Evolutionary conservation across 192 early-diverging fungal genomes (phyloP).

Genomic region (Lobosporangium transversale): DNA sequence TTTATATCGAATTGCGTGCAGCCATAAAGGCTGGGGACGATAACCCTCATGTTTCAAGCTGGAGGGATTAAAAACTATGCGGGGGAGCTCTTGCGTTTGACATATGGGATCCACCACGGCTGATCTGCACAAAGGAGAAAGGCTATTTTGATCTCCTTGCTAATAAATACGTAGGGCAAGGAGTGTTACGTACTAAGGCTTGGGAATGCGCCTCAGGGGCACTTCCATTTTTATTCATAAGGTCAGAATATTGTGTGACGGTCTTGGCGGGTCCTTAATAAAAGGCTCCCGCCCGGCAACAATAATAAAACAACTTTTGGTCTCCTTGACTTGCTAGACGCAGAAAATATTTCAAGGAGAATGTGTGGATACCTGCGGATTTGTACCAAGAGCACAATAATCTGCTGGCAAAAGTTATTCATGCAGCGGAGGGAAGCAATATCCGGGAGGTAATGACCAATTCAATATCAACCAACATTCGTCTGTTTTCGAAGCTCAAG

Average conservation of each 20-base stretch:
- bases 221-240: too few relatives aligned
- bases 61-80: slow-evolving; percentile 32
- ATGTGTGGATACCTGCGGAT: too few relatives aligned
- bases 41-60: slow-evolving; percentile 25
- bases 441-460: background rate
- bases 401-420: slow-evolving; percentile 4
- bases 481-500: slow-evolving; percentile 24
- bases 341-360: slow-evolving; percentile 27
- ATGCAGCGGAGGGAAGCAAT: slow-evolving; percentile 8
- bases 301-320: too few relatives aligned
- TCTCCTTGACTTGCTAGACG: too few relatives aligned
- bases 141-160: slow-evolving; percentile 4
- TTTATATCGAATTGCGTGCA: slow-evolving; percentile 7
- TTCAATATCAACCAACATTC: slow-evolving; percentile 61
- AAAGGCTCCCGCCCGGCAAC: too few relatives aligned
- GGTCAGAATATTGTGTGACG: too few relatives aligned
- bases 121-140: background rate
- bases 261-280: too few relatives aligned
- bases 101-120: background rate
- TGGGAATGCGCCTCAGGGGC: too few relatives aligned
- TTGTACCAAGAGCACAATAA: too few relatives aligned
- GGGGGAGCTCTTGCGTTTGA: slow-evolving; percentile 8
- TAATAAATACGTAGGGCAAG: slow-evolving; percentile 18
- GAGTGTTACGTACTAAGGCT: too few relatives aligned
- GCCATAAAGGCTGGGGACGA: slow-evolving; percentile 22